phyloP scores from a whole-genome alignment of 768 basidiomycete species.

The Butyriboletus loyo region DNA sequence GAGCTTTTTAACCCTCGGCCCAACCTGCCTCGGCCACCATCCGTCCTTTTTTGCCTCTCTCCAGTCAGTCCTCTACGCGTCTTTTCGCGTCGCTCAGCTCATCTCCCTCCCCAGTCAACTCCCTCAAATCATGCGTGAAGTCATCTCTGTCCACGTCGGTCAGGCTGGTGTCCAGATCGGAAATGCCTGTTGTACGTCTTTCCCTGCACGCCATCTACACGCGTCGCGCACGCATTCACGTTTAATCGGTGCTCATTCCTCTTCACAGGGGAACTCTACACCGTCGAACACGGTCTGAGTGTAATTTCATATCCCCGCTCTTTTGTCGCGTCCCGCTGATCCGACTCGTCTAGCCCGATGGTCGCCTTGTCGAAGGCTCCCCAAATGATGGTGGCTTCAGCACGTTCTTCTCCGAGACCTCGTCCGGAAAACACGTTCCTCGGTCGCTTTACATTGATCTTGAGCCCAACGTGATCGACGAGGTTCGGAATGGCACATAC shows the following conservation, averaged over 20 bases:
- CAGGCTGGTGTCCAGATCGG: conserved; percentile 98
- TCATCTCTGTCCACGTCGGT: conserved; percentile 97
- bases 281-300: conserved; percentile 95
- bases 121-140: conserved; percentile 74
- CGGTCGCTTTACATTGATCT: conserved; percentile 96
- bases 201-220: conserved; percentile 3
- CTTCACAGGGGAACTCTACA: conserved; percentile 91
- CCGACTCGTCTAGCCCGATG: conserved; percentile 72
- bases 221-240: conserved; percentile 8
- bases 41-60: conserved; percentile 29
- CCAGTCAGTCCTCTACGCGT: conserved; percentile 33
- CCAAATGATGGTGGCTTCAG: conserved; percentile 90
- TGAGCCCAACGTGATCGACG: conserved; percentile 97
- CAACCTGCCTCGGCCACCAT: conserved; percentile 27
- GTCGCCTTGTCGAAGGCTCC: conserved; percentile 79
- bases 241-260: conserved; percentile 16
- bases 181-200: conserved; percentile 93
- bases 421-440: conserved; percentile 94
- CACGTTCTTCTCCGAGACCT: conserved; percentile 99
- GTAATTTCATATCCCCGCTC: conserved; percentile 41
- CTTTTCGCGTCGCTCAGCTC: conserved; percentile 21
- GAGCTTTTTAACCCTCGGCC: conserved; percentile 42
- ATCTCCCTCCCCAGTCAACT: conserved; percentile 2
- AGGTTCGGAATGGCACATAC: conserved; percentile 94
- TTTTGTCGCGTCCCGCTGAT: conserved; percentile 16